Evolutionary conservation across 2,329 filamentous ascomycete genomes (phyloP).

Genomic region (Phoma sp.): DNA sequence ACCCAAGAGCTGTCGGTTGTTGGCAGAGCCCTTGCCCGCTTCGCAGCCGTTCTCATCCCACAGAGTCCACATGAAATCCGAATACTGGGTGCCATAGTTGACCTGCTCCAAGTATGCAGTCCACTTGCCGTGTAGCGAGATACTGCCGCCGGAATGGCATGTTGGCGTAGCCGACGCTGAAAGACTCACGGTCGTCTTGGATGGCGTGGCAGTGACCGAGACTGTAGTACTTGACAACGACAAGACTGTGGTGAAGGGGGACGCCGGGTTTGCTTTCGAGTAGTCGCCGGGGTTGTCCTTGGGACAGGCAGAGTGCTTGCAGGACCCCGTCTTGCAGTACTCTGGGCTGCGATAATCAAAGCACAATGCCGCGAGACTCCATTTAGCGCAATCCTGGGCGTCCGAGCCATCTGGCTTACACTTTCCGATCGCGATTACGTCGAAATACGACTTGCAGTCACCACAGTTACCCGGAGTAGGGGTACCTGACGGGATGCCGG

Average conservation of each 20-base stretch:
- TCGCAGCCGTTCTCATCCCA: constrained; percentile 16
- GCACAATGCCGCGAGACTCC: constrained; percentile 3
- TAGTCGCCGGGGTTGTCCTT: not conserved
- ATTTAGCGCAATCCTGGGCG: not conserved
- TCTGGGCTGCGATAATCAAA: not conserved
- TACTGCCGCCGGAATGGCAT: not conserved
- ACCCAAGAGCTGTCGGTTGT: not conserved
- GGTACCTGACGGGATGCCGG: not conserved
- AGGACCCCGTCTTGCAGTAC: constrained; percentile 7
- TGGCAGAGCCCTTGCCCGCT: not conserved
- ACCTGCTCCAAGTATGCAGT: constrained; percentile 5
- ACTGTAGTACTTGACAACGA: constrained; percentile 1
- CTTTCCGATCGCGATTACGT: not conserved
- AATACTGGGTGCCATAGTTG: not conserved
- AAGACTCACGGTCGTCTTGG: not conserved
- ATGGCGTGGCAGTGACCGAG: not conserved
- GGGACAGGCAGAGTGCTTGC: constrained; percentile 5
- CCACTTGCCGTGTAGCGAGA: constrained; percentile 6
- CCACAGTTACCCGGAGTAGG: not conserved
- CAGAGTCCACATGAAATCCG: constrained; percentile 8
- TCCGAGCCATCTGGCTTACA: constrained; percentile 9
- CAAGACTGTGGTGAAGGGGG: constrained; percentile 1
- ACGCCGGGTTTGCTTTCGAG: not conserved
- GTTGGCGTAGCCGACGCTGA: not conserved
- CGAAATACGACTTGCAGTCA: not conserved